Evolutionary conservation across 148 eudicot genomes (phyloP).

Genomic region (Arbutus unedo): DNA sequence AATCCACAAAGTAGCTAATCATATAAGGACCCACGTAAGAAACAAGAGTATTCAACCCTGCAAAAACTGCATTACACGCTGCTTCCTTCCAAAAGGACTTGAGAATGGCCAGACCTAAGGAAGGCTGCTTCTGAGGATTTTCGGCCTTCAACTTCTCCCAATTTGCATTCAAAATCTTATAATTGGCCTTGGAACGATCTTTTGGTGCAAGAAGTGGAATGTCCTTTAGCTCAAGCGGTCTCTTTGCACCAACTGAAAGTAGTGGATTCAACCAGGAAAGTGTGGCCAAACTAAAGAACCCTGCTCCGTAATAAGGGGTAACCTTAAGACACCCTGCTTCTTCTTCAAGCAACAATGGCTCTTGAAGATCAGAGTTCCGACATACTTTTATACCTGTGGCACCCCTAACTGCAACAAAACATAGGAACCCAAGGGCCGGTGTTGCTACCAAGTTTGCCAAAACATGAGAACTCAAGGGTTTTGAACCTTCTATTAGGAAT

Average conservation of each 20-base stretch:
- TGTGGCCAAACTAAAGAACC: constrained; percentile 72
- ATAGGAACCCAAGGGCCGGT: constrained; percentile 78
- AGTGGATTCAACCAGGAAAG: constrained; percentile 95
- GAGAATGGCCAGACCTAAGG: constrained; percentile 74
- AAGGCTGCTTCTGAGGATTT: constrained; percentile 53
- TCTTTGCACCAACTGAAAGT: constrained; percentile 79
- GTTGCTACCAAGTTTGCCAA: constrained; percentile 55
- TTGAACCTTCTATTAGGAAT: constrained; percentile 51
- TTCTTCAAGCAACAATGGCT: constrained; percentile 78
- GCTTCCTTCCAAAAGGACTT: constrained; percentile 88
- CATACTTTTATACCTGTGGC: constrained; percentile 59
- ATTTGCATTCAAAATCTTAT: constrained; percentile 62
- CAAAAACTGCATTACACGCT: constrained; percentile 74
- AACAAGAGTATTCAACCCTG: constrained; percentile 65
- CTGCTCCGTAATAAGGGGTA: constrained; percentile 85
- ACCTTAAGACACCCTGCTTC: constrained; percentile 83
- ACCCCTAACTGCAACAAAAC: constrained; percentile 68
- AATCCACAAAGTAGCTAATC: constrained; percentile 92
- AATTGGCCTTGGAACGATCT: constrained; percentile 81
- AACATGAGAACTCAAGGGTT: constrained; percentile 60
- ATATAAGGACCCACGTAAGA: constrained; percentile 92
- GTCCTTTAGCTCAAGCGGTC: constrained; percentile 86
- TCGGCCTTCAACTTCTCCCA: constrained; percentile 79
- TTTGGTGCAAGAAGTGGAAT: constrained; percentile 84
- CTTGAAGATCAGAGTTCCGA: constrained; percentile 73